Conservation (phyloP, 768 basidiomycete species). For the Peribolospora kevripleyi region DNA sequence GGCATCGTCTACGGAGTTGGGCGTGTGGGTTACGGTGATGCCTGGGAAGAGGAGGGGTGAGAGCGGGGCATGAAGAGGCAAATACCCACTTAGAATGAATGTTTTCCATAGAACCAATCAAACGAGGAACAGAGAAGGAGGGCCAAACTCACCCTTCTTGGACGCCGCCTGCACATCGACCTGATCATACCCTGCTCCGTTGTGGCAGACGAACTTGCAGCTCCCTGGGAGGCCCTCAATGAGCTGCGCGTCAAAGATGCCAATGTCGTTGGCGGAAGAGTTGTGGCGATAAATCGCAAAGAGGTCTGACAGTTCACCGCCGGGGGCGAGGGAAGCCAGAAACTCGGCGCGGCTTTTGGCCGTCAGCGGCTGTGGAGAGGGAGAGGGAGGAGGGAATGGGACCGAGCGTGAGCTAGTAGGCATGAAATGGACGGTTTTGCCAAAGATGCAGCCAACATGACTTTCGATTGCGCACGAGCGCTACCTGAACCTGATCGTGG, state of each 20-base stretch:
- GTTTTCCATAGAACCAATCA: not conserved
- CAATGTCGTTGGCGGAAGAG: conserved; percentile 34
- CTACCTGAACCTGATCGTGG: too few relatives aligned
- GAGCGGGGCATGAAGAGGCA: not conserved
- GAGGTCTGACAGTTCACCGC: conserved; percentile 46
- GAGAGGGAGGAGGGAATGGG: not conserved
- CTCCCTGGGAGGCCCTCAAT: conserved; percentile 38
- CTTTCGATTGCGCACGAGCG: too few relatives aligned
- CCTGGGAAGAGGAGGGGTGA: conserved; percentile 21
- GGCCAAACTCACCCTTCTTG: conserved; percentile 30
- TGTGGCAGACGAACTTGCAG: conserved; percentile 72
- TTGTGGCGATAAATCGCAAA: conserved; percentile 63
- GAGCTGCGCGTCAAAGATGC: conserved; percentile 56
- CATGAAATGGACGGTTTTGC: not conserved
- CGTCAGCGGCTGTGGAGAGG: conserved; percentile 27
- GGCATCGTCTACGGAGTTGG: conserved; percentile 68
- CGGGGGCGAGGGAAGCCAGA: conserved; percentile 34
- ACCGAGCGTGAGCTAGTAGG: not conserved
- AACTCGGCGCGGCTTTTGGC: conserved; percentile 44
- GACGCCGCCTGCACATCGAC: conserved; percentile 55
- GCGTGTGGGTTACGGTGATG: conserved; percentile 65
- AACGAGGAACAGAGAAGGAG: not conserved
- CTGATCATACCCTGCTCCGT: conserved; percentile 79
- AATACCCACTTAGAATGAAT: not conserved
- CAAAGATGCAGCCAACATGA: not conserved